Conservation (phyloP, 2,329 filamentous ascomycete genomes). For the Colletotrichum shisoi region DNA sequence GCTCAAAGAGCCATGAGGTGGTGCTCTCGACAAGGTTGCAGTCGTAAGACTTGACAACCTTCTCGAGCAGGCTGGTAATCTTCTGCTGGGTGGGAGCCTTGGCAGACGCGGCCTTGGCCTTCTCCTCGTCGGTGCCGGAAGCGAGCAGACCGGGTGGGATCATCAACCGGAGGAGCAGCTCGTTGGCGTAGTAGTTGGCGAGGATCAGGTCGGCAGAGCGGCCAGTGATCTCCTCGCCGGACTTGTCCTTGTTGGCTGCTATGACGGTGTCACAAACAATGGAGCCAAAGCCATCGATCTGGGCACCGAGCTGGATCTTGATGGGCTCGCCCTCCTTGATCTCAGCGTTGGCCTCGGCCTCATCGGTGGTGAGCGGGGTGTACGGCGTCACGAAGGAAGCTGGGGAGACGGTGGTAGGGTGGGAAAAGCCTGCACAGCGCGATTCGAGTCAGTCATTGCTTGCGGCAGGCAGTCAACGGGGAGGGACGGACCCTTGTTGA, state of each 20-base stretch:
- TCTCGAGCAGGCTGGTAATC: conserved; percentile 88
- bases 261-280: conserved; percentile 95
- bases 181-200: conserved; percentile 94
- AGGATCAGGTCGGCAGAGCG: conserved; percentile 86
- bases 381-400: conserved; percentile 95
- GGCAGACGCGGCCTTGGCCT: conserved; percentile 83
- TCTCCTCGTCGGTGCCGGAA: conserved; percentile 88
- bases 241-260: conserved; percentile 68
- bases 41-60: conserved; percentile 88
- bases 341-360: conserved; percentile 79
- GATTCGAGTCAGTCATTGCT: conserved; percentile 28
- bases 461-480: conserved; percentile 33
- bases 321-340: conserved; percentile 86
- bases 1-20: conserved; percentile 94
- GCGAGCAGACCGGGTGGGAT: conserved; percentile 87
- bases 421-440: conserved; percentile 74
- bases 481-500: conserved; percentile 76
- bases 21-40: conserved; percentile 97
- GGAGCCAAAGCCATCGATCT: conserved; percentile 95
- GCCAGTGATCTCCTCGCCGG: conserved; percentile 72
- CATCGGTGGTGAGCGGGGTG: conserved; percentile 87
- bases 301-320: conserved; percentile 98
- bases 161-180: conserved; percentile 90
- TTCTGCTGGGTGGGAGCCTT: conserved; percentile 86
- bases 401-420: conserved; percentile 94